Evolutionary conservation across 169 alveolate genomes (phyloP), one percentile per base, ranked within the genome.

Genomic region (Plasmodium coatneyi): DNA sequence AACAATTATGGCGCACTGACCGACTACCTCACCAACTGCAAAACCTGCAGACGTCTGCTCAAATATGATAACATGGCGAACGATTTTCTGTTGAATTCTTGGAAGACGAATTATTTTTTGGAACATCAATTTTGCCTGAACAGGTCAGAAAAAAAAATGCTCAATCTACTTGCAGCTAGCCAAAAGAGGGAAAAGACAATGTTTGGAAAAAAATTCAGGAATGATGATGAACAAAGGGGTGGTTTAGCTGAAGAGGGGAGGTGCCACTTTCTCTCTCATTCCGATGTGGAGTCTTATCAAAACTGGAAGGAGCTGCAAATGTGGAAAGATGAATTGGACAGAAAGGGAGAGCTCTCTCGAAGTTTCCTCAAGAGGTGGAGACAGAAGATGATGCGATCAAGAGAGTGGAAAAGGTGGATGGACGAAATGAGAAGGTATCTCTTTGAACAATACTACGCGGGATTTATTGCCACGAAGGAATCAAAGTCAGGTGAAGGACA

Each of bases 1-100:
- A 36, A 71, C 22, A 32, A 5, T 4, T 25, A 32, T 32, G 52
- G 12, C 66, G 49, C 60, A 7, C 54, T 80, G 72, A 41, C 25
- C 14, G 82, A 80, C 22, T 79, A 34, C 32, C 52, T 80, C n/a
- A 80, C 81, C 22, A 25, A 36, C 9, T 89, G 94, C 41, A 89
- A 79, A 80, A 89, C 70, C 0, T 89, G 94, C 72, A 79, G 89
- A 22, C 70, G 41, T 66, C 19, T 80, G 14, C 16, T 28, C 14
- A 89, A 79, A 41, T 89, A 89, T 28, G 94, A 89, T 49, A 89
- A 89, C 60, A 36, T 89, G 32, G n/a, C 60, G n/a, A 89, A 89
- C 54, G 90, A 89, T 28, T 30, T 66, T 72, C 60, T 89, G 49
- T 22, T 86, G n/a, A 74, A 54, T 34, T 43, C 34, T 3, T 76